Base-by-base conservation (phyloP, 768 basidiomycete genomes). In the Pulveroboletus frians region DNA sequence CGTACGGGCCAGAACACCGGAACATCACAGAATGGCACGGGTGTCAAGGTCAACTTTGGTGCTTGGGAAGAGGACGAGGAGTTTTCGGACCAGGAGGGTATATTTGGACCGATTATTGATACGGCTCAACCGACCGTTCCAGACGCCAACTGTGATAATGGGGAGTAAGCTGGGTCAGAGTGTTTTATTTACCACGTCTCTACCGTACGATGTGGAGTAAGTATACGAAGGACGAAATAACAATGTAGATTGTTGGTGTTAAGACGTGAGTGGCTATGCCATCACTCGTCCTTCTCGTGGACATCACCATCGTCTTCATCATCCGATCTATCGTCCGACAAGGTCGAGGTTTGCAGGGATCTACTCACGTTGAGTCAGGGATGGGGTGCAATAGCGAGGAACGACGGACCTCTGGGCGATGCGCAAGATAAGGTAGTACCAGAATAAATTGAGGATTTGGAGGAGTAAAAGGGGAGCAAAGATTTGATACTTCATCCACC, bases 361-460 rank as follows among this genome's bases (percentile, higher is more conserved):
- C 88, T 91, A 51, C 14, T 11, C 37, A 11, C 2, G 45, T 14
- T 43, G 29, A 4, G 40, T 65, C 27, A 61, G 47, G 36, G 34
- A n/a, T 17, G 51, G 29, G 37, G 4, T 23, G 48, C 14, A 15
- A 11, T 2, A 21, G 26, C 14, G n/a, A 27, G 20, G 18, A 1
- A 29, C 11, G 38, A 71, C 83, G 38, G 54, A 92, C 90, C 87
- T 77, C 42, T 76, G 67, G 14, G 86, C 73, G 44, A 95, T 85
- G 46, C 91, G 82, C 64, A 78, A 68, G 65, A 97, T 92, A 23
- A 92, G 73, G 69, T 75, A 82, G 66, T 89, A 95, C 94, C 94
- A 97, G 75, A 96, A 96, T 21, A 95, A 51, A 63, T 97, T 97
- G 58, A 99, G 74, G 35, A 80, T 57, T 64, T 93, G 91, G 14